Evolutionary conservation across 352 stramenopile genomes (phyloP).

Genomic region (Phytophthora pistaciae): DNA sequence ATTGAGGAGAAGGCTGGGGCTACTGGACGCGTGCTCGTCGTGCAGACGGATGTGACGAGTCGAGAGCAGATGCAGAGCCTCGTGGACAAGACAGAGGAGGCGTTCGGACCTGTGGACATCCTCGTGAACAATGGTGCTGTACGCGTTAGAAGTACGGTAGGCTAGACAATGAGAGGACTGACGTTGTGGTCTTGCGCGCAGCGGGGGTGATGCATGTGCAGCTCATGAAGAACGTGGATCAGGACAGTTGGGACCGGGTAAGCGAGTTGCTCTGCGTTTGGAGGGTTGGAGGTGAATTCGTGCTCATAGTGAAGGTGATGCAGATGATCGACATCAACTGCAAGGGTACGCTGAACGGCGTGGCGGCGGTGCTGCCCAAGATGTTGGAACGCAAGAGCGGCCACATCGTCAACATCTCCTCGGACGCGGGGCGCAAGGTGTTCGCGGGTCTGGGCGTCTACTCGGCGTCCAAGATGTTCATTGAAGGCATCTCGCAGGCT

Average conservation of each 20-base stretch:
- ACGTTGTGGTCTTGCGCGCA: constrained; percentile 11
- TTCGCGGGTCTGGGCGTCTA: constrained; percentile 85
- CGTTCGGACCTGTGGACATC: constrained; percentile 82
- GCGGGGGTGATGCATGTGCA: constrained; percentile 94
- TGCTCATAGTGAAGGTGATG: not conserved
- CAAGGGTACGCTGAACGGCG: constrained; percentile 90
- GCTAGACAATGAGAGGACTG: not conserved
- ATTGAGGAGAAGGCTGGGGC: constrained; percentile 37
- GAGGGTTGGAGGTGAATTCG: not conserved
- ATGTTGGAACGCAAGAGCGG: constrained; percentile 75
- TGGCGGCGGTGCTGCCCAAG: constrained; percentile 70
- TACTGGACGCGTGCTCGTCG: constrained; percentile 41
- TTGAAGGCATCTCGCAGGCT: constrained; percentile 86
- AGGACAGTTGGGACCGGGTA: constrained; percentile 88
- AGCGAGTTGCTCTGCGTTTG: not conserved
- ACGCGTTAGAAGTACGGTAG: too few species aligned
- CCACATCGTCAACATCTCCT: constrained; percentile 87
- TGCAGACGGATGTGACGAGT: constrained; percentile 67
- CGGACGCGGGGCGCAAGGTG: constrained; percentile 74
- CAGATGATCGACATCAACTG: constrained; percentile 92
- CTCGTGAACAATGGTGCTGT: constrained; percentile 81
- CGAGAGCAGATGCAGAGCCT: constrained; percentile 59
- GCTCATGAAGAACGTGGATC: constrained; percentile 85
- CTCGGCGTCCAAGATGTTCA: constrained; percentile 91
- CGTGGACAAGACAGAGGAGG: constrained; percentile 55